Base-by-base conservation (phyloP, 192 early-diverging fungal genomes). In the Pilaira anomala region DNA sequence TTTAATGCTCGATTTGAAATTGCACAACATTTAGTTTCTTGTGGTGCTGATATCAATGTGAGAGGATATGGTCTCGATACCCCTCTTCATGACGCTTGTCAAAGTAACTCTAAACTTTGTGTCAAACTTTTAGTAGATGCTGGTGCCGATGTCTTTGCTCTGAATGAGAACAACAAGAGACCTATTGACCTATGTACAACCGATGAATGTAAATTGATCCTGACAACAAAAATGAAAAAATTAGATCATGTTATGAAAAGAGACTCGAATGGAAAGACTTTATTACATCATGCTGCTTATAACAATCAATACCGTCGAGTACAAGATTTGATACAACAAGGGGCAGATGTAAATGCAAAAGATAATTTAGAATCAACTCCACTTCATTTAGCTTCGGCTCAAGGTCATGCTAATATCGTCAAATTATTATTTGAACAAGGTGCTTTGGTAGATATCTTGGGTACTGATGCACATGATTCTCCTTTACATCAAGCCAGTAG, bases 401-500 rank as follows among this genome's bases (percentile, higher is more conserved):
- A 70, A 25, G 78, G 78, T 22, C 71, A 80, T 44, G 62, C 67
- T 3, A 66, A 75, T 1, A 61, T 84, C 19, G 80, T 84, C 7
- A 65, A 77, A 49, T 33, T 65, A 8, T 58, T 84, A 40, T 39
- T 80, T 16, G 77, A 85, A 13, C 72, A 76, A 18, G 85, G 86
- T 12, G 87, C 87, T 13, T 67, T 84, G 18, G 75, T 82, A 28
- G 76, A 82, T 55, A 58, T 58, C 11, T 4, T 7, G 22, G 22
- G 40, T 36, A 80, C 73, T 5, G 66, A 69, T 21, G 86, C 83
- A 4, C 76, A 82, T 58, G 76, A 81, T n/a, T n/a, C 88, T 4
- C 83, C 86, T 7, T 67, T 90, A 18, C 88, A 90, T 40, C 80
- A 88, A 29, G 87, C 88, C 4, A 79, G 85, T 22, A 76, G 82